Conservation (phyloP, 2,329 filamentous ascomycete genomes). For the Thelonectria blattea region DNA sequence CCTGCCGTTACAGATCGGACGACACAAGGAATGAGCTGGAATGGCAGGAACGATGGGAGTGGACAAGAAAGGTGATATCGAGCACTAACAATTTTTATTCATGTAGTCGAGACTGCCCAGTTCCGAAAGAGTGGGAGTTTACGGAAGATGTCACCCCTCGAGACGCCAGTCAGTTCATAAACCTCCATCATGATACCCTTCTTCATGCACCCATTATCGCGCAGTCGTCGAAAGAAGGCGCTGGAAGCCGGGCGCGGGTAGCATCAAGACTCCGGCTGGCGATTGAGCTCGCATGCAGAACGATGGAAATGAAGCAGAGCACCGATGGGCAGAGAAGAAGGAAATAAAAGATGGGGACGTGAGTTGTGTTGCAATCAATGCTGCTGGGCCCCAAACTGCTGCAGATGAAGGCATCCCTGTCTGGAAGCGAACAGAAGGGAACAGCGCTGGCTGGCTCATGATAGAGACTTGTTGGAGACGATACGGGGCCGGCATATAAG, state of each 20-base stretch:
- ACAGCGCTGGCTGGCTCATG: conserved; percentile 9
- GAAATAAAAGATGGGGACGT: conserved; percentile 9
- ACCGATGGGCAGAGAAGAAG: not conserved
- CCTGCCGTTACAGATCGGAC: too few species aligned
- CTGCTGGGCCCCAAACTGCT: conserved; percentile 1
- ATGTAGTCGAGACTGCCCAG: not conserved
- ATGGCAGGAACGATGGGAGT: too few species aligned
- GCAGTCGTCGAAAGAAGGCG: not conserved
- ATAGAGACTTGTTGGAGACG: not conserved
- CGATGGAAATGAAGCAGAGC: not conserved
- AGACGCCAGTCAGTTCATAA: not conserved
- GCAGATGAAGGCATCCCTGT: conserved; percentile 16
- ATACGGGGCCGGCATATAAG: not conserved
- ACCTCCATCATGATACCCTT: not conserved
- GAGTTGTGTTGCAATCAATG: conserved; percentile 1
- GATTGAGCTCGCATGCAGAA: conserved; percentile 18
- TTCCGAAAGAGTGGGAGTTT: conserved; percentile 5
- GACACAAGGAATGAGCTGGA: too few species aligned
- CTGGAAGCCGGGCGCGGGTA: conserved; percentile 1
- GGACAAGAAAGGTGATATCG: conserved; percentile 40
- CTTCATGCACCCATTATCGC: not conserved
- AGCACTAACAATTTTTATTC: conserved; percentile 6
- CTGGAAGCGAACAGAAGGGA: conserved; percentile 4
- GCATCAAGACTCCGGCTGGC: conserved; percentile 2
- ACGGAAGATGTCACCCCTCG: not conserved